Percentiles rank a stretch among this genome's conserved stretches.
phyloP scores from a whole-genome alignment of 1,139 yeast species.

The Wickerhamiella pararugosa region DNA sequence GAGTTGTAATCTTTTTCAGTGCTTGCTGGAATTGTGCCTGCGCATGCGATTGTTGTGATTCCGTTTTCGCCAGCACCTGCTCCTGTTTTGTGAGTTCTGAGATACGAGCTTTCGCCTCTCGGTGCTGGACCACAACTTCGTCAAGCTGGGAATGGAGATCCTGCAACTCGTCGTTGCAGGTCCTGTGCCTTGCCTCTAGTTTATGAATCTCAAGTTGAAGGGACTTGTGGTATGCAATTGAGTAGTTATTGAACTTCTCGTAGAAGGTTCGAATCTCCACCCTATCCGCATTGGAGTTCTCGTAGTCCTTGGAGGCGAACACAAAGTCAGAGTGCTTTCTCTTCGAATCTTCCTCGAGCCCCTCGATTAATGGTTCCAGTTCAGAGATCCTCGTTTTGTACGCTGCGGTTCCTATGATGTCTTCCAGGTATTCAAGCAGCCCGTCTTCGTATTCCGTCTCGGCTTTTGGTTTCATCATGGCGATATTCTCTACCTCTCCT shows the following conservation, averaged over 20 bases:
- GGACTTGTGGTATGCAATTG: slow-evolving; percentile 39
- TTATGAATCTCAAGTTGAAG: slow-evolving; percentile 43
- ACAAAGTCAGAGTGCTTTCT: slow-evolving; percentile 72
- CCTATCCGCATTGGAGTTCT: slow-evolving; percentile 46
- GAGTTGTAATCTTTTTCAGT: slow-evolving; percentile 23
- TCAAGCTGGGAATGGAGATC: too few relatives aligned
- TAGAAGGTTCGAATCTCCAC: slow-evolving; percentile 38
- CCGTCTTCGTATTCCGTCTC: slow-evolving; percentile 91
- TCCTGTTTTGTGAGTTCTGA: too few relatives aligned
- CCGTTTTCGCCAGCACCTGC: too few relatives aligned
- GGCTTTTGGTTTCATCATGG: slow-evolving; percentile 97
- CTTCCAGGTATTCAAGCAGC: slow-evolving; percentile 81
- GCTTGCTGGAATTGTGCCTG: slow-evolving; percentile 19
- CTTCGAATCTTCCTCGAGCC: slow-evolving; percentile 58
- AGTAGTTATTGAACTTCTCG: slow-evolving; percentile 51
- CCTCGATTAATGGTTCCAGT: slow-evolving; percentile 40
- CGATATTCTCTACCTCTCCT: slow-evolving; percentile 97
- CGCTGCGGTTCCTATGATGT: slow-evolving; percentile 84
- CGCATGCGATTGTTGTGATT: too few relatives aligned
- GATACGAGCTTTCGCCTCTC: too few relatives aligned
- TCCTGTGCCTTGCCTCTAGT: slow-evolving; percentile 21
- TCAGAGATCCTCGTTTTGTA: slow-evolving; percentile 34
- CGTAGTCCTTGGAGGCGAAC: slow-evolving; percentile 64
- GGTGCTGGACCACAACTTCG: too few relatives aligned
- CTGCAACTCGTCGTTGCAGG: too few relatives aligned